Evolutionary conservation across 129 eudicot species (phyloP).

Genomic region (Erigeron canadensis): DNA sequence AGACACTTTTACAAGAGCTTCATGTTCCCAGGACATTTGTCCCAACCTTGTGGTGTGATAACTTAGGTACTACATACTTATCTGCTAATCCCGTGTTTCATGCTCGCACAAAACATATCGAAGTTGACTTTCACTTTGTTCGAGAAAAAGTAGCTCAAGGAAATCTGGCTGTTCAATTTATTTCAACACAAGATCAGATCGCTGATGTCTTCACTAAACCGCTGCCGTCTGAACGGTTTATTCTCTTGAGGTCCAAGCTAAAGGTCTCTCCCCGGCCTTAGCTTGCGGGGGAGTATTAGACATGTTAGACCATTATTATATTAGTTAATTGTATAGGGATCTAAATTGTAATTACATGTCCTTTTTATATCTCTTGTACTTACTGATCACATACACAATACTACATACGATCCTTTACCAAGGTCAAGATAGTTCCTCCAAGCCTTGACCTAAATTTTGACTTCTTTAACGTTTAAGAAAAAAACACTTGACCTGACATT

Average conservation of each 20-base stretch:
- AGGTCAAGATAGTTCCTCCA: too few relatives aligned
- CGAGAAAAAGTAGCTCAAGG: neutral
- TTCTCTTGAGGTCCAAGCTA: neutral
- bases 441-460: too few relatives aligned
- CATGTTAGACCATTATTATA: too few relatives aligned
- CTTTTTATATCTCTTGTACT: too few relatives aligned
- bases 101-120: neutral
- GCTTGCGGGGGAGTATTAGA: neutral
- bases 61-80: neutral
- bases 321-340: too few relatives aligned
- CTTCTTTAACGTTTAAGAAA: too few relatives aligned
- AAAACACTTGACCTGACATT: too few relatives aligned
- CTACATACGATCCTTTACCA: too few relatives aligned
- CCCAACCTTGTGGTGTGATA: neutral
- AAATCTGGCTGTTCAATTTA: neutral
- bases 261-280: neutral
- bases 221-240: neutral
- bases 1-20: neutral
- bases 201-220: neutral
- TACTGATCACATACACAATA: too few relatives aligned
- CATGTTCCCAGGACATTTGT: neutral
- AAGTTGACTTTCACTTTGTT: slow-evolving; percentile 2
- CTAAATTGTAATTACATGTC: too few relatives aligned
- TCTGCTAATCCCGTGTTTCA: neutral
- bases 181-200: slow-evolving; percentile 2